Evolutionary conservation across 768 basidiomycete species (phyloP), one percentile per base, ranked within the genome.

Genomic region (Kwoniella dendrophila): DNA sequence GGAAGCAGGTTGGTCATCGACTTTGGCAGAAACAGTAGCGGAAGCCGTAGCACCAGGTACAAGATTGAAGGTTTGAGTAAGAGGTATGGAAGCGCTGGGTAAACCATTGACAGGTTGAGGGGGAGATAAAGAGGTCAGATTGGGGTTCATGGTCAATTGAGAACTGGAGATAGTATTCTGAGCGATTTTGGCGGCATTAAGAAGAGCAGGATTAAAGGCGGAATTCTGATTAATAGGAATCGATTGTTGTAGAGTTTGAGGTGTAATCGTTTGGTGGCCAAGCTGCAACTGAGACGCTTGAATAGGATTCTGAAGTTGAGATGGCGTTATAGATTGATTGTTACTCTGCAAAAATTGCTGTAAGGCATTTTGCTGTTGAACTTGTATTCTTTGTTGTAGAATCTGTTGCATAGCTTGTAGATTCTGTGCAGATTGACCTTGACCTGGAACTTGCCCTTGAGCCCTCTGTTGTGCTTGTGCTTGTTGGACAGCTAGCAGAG

Each of bases 51-150:
- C 24, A 24, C 48, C 56, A n/a, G 63, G 53, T 2, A 53, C 24
- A 6, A 59, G 63, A 8, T 26, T 16, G 56, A 65, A 65, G 22
- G 63, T 59, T 41, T 65, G 52, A 20, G 57, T 55, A 18, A 65
- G 38, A 12, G 63, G 63, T 6, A 65, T 38, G 24, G 27, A 10
- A 22, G 56, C 50, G 6, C 20, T 43, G 12, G 41, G 53, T 3
- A 45, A 49, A 27, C 44, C 40, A 18, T 50, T 56, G n/a, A 57
- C 36, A 8, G 51, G 49, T 49, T 34, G 63, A 20, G 36, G 59
- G n/a, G 59, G 34, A 27, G 33, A 33, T 0, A 26, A 33, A 14
- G 41, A 29, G 18, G 58, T 22, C 22, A 32, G 58, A 41, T 20
- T 51, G 2, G 29, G 10, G 1, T 33, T 51, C 7, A 33, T 16